These are phyloP conservation scores for Oryza rufipogon DNA, from an alignment of 176 grass and related monocot species.

Conservation along the genomic window DNA sequence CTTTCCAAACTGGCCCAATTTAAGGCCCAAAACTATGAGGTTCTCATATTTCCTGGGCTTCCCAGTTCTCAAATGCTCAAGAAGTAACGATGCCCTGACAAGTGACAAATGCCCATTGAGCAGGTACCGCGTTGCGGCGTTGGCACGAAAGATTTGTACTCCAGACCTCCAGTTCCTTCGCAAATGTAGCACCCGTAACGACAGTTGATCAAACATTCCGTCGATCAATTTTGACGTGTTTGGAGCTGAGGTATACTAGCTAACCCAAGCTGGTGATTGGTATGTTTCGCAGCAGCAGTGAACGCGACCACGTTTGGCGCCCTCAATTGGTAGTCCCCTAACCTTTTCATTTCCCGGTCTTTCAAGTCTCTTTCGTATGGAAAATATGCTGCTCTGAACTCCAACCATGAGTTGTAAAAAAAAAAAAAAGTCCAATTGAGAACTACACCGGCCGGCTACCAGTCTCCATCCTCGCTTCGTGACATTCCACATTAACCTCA, in stretches of 20 bases:
- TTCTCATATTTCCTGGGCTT: no score
- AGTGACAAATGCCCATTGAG: not conserved
- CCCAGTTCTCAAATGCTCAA: no score
- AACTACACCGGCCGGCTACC: not conserved
- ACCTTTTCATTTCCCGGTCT: not conserved
- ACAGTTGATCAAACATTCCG: not conserved
- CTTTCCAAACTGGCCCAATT: no score
- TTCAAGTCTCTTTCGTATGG: not conserved
- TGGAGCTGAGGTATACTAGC: not conserved
- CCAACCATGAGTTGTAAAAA: not conserved
- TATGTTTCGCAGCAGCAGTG: not conserved
- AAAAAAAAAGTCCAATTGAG: no score
- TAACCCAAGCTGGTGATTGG: not conserved
- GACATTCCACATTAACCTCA: not conserved
- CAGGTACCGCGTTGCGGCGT: not conserved
- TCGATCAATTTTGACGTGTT: not conserved
- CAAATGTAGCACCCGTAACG: not conserved
- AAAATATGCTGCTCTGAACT: not conserved
- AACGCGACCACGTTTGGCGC: not conserved
- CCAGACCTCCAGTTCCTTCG: not conserved
- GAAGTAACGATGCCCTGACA: no score
- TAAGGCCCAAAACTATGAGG: no score
- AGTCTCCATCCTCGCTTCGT: not conserved
- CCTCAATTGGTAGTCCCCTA: not conserved
- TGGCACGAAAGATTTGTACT: not conserved